A percentile compares a stretch with the other conserved stretches of the same genome.
Conservation (phyloP, 2,329 filamentous ascomycete species). For the Pseudogymnoascus sp. region DNA sequence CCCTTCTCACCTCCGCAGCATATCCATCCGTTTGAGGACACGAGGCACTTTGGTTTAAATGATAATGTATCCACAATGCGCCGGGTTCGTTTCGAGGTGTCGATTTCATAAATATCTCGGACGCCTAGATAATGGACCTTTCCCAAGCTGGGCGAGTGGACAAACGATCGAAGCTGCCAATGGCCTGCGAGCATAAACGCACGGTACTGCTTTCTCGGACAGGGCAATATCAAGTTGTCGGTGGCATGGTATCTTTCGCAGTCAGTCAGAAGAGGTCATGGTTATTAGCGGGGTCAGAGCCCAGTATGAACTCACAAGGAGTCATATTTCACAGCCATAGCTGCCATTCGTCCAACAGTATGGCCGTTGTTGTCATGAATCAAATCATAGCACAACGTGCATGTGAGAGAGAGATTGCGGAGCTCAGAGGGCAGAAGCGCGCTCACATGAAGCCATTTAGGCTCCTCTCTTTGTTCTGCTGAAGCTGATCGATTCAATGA, state of each 20-base stretch:
- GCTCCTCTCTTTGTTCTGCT: background rate
- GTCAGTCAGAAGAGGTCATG: background rate
- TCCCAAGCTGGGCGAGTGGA: constrained; percentile 72
- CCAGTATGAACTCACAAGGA: background rate
- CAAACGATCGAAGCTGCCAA: constrained; percentile 84
- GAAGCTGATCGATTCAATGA: background rate
- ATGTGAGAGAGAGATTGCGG: background rate
- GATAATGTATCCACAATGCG: constrained; percentile 65
- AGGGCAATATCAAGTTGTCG: constrained; percentile 55
- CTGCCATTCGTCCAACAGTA: constrained; percentile 12
- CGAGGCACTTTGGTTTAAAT: constrained; percentile 76
- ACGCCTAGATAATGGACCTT: constrained; percentile 80
- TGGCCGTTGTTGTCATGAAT: constrained; percentile 8
- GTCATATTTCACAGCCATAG: constrained; percentile 14
- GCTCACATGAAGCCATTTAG: constrained; percentile 6
- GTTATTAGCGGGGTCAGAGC: constrained; percentile 10
- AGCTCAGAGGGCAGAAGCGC: constrained; percentile 4
- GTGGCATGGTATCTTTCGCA: constrained; percentile 56
- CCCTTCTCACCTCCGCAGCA: constrained; percentile 86
- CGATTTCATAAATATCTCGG: constrained; percentile 62
- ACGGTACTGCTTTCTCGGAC: constrained; percentile 60
- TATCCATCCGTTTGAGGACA: constrained; percentile 80
- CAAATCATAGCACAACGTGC: constrained; percentile 8
- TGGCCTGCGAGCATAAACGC: constrained; percentile 63
- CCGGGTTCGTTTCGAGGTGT: constrained; percentile 63